Conservation (phyloP, 495 filamentous ascomycete genomes). For the Durotheca rogersii region DNA sequence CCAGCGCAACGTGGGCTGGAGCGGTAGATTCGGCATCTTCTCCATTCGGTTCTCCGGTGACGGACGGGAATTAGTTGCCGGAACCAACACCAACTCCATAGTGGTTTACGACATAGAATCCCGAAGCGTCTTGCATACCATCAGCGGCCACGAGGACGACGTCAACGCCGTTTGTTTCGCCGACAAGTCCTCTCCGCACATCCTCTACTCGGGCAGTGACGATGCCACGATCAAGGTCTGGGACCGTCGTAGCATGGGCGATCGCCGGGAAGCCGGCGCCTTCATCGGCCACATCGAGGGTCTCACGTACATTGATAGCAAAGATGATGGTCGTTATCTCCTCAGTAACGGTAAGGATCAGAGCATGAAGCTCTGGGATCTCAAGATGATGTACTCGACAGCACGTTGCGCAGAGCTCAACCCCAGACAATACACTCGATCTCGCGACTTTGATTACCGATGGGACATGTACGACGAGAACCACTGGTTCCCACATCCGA, state of each 20-base stretch:
- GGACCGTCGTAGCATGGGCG: conserved; percentile 89
- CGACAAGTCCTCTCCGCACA: conserved; percentile 84
- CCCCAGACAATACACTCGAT: conserved; percentile 48
- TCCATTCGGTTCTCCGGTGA: conserved; percentile 92
- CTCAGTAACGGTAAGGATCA: conserved; percentile 95
- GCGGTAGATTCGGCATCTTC: conserved; percentile 67
- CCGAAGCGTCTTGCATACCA: conserved; percentile 66
- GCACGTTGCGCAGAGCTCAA: conserved; percentile 57
- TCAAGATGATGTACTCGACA: conserved; percentile 76
- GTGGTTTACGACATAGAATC: conserved; percentile 94
- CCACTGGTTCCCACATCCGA: conserved; percentile 70
- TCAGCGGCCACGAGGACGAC: conserved; percentile 79
- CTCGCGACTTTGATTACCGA: conserved; percentile 84
- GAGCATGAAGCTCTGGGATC: conserved; percentile 96
- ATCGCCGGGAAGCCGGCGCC: conserved; percentile 82
- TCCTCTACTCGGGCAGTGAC: conserved; percentile 95
- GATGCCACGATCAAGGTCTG: conserved; percentile 94
- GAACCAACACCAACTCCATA: conserved; percentile 74
- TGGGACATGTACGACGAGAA: conserved; percentile 67
- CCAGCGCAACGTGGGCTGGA: conserved; percentile 44
- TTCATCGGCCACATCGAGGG: conserved; percentile 95
- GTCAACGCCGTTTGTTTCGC: conserved; percentile 98
- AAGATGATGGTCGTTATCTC: conserved; percentile 92
- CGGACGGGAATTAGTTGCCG: conserved; percentile 86
- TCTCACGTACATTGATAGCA: conserved; percentile 92